Conservation (phyloP, 164 flowering plant genomes). For the Stephania cephalantha region DNA sequence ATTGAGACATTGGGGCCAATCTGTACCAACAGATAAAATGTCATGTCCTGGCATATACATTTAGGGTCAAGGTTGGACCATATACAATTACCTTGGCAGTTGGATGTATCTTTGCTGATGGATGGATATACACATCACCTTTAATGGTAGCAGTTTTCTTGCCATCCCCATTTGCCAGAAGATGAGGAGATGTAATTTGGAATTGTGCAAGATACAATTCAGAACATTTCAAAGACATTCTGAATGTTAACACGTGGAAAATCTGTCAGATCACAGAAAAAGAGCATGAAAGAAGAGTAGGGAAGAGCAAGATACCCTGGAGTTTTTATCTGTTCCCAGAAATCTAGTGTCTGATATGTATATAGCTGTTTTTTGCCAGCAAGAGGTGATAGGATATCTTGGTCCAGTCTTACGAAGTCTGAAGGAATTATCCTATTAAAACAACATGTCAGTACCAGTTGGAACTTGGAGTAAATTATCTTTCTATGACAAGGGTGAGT, state of each 20-base stretch:
- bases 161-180: slow-evolving; percentile 86
- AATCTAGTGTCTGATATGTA: slow-evolving; percentile 80
- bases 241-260: slow-evolving; percentile 21
- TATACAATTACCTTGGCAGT: slow-evolving; percentile 68
- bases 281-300: not conserved
- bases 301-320: slow-evolving; percentile 58
- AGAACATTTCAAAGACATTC: slow-evolving; percentile 94
- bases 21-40: slow-evolving; percentile 30
- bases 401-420: slow-evolving; percentile 93
- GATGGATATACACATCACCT: slow-evolving; percentile 90
- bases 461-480: slow-evolving; percentile 3
- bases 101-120: slow-evolving; percentile 97
- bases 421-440: slow-evolving; percentile 55
- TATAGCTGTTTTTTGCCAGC: slow-evolving; percentile 94
- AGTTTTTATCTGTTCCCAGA: slow-evolving; percentile 98
- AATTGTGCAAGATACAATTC: slow-evolving; percentile 75
- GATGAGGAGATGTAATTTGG: slow-evolving; percentile 58
- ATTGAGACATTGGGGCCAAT: slow-evolving; percentile 97
- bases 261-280: not conserved
- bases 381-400: slow-evolving; percentile 93
- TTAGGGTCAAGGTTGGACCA: not conserved
- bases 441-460: slow-evolving; percentile 13
- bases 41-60: not conserved
- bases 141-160: slow-evolving; percentile 54
- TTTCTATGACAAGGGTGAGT: not conserved